These are phyloP conservation scores for Suillus americanus DNA, from an alignment of 768 basidiomycete species.

Conservation along the genomic window DNA sequence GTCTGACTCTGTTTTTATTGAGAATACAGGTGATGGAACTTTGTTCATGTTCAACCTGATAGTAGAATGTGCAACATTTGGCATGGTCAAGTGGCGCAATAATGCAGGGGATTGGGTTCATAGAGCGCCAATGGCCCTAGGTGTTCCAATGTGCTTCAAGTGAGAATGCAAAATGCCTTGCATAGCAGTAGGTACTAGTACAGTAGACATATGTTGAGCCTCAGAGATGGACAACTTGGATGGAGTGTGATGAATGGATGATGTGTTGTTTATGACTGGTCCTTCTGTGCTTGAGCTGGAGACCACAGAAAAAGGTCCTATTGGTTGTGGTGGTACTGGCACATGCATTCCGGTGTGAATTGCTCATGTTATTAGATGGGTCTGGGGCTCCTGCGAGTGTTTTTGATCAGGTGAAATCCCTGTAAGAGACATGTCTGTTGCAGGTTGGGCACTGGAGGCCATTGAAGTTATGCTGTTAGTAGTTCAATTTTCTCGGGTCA, in stretches of 20 bases:
- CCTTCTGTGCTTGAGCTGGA: background rate
- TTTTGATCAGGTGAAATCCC: background rate
- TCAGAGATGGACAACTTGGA: background rate
- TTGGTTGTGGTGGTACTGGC: background rate
- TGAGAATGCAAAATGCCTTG: background rate
- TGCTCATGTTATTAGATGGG: background rate
- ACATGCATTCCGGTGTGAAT: background rate
- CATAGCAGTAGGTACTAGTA: background rate
- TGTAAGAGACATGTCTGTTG: background rate
- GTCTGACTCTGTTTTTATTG: background rate
- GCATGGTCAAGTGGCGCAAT: background rate
- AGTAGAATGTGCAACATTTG: background rate
- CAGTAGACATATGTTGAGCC: background rate
- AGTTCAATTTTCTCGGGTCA: background rate
- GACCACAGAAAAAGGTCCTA: background rate
- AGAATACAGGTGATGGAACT: too few relatives aligned
- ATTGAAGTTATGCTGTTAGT: background rate
- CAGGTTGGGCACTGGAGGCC: background rate
- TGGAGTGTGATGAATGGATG: background rate
- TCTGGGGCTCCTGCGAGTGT: background rate
- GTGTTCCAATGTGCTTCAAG: background rate
- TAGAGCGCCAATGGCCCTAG: background rate
- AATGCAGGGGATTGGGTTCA: background rate
- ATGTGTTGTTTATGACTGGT: background rate
- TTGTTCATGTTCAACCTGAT: too few relatives aligned